Conservation (phyloP, 2,329 filamentous ascomycete species). For the Pseudopyricularia cyperi region DNA sequence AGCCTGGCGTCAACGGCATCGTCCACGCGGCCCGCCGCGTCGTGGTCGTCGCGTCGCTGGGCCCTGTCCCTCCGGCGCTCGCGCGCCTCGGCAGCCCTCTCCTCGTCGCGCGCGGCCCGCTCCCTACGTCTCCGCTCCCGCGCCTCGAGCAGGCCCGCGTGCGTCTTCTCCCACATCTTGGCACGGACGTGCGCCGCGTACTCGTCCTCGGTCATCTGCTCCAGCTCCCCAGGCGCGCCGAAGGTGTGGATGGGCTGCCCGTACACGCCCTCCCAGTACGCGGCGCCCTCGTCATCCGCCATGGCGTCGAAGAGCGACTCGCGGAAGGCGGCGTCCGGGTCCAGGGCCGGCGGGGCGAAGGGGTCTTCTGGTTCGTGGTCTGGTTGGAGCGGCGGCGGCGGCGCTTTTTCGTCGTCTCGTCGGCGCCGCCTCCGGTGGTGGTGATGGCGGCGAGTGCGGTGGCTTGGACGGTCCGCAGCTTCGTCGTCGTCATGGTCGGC, state of each 20-base stretch:
- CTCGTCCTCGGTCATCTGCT: constrained; percentile 85
- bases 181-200: constrained; percentile 75
- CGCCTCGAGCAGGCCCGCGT: constrained; percentile 72
- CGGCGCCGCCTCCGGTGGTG: background rate
- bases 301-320: constrained; percentile 95
- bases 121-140: constrained; percentile 47
- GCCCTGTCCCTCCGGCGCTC: too few relatives aligned
- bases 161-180: constrained; percentile 92
- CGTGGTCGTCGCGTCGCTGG: constrained; percentile 28
- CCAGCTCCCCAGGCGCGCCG: constrained; percentile 35
- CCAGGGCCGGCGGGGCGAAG: constrained; percentile 33
- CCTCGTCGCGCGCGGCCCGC: constrained; percentile 20
- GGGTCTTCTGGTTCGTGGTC: constrained; percentile 20
- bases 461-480: constrained; percentile 14
- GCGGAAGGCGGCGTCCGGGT: constrained; percentile 68
- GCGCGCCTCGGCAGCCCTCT: constrained; percentile 21
- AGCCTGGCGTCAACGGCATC: constrained; percentile 58
- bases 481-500: constrained; percentile 13
- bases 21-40: constrained; percentile 30
- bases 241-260: constrained; percentile 88
- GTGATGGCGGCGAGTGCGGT: constrained; percentile 6
- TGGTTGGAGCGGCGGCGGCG: background rate
- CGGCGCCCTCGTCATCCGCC: constrained; percentile 89
- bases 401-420: background rate
- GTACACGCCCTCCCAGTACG: constrained; percentile 94